These are phyloP conservation scores for Penicillium sp. DNA, from an alignment of 2,329 filamentous ascomycete species.

Conservation along the genomic window DNA sequence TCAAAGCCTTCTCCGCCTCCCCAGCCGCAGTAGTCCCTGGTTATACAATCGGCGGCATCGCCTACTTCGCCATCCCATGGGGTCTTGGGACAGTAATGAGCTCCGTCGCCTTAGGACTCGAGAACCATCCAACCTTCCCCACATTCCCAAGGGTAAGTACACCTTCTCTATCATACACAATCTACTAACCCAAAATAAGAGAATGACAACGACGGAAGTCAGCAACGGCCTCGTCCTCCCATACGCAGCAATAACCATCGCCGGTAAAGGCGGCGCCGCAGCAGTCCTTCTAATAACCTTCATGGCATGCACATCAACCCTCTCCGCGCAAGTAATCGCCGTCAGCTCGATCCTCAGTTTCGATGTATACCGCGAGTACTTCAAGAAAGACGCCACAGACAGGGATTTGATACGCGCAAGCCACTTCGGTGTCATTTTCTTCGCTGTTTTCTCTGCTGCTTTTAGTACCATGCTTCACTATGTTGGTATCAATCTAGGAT, in stretches of 20 bases:
- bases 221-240: conserved; percentile 39
- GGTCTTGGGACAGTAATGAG: conserved; percentile 53
- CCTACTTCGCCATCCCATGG: conserved; percentile 57
- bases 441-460: conserved; percentile 51
- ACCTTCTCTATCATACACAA: neutral
- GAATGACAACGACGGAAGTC: conserved; percentile 41
- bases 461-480: conserved; percentile 56
- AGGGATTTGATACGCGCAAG: conserved; percentile 52
- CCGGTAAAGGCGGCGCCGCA: conserved; percentile 40
- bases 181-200: conserved; percentile 9
- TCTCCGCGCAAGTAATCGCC: conserved; percentile 54
- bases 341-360: conserved; percentile 56
- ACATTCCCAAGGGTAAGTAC: conserved; percentile 49
- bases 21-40: conserved; percentile 51
- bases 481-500: conserved; percentile 54
- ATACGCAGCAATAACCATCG: conserved; percentile 40
- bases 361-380: conserved; percentile 53
- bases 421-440: conserved; percentile 54
- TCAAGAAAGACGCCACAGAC: conserved; percentile 49
- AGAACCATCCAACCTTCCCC: conserved; percentile 51
- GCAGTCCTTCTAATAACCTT: conserved; percentile 41
- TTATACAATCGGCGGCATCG: conserved; percentile 53
- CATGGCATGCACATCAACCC: conserved; percentile 48
- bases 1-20: conserved; percentile 52
- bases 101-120: conserved; percentile 49